phyloP scores from a whole-genome alignment of 2,329 filamentous ascomycete species.

The Exophiala mesophila region DNA sequence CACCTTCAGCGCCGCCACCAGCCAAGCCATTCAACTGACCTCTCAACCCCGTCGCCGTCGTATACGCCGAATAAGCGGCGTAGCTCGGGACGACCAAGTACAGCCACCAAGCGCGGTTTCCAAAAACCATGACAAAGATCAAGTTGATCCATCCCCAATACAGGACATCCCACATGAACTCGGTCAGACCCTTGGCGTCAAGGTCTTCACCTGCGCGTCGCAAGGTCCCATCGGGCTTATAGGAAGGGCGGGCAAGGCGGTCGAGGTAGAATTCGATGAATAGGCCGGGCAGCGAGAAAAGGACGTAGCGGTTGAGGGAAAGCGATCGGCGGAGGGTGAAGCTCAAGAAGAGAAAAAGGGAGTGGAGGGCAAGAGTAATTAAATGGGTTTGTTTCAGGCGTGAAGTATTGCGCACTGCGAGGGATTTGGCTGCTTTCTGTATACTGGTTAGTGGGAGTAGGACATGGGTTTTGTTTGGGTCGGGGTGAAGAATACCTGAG shows the following conservation, averaged over 20 bases:
- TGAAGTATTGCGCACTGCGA: constrained; percentile 72
- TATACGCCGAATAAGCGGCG: constrained; percentile 43
- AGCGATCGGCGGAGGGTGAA: constrained; percentile 59
- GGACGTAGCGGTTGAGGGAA: constrained; percentile 60
- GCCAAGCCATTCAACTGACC: constrained; percentile 35
- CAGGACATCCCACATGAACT: constrained; percentile 96
- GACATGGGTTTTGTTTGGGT: not conserved
- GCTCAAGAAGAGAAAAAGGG: constrained; percentile 68
- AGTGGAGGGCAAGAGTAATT: constrained; percentile 66
- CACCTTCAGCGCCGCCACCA: constrained; percentile 37
- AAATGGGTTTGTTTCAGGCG: constrained; percentile 78
- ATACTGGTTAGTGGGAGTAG: constrained; percentile 1
- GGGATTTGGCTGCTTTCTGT: constrained; percentile 50
- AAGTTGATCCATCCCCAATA: constrained; percentile 88
- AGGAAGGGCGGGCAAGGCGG: constrained; percentile 71
- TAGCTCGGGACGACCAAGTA: constrained; percentile 50
- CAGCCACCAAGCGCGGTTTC: constrained; percentile 72
- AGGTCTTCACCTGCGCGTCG: constrained; percentile 81
- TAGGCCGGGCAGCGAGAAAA: constrained; percentile 70
- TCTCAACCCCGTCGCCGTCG: constrained; percentile 44
- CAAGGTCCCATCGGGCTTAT: constrained; percentile 61
- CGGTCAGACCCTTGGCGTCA: constrained; percentile 78
- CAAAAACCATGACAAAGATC: constrained; percentile 67
- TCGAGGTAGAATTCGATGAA: constrained; percentile 83
- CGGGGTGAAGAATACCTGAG: constrained; percentile 19